Evolutionary conservation across 2,329 filamentous ascomycete genomes (phyloP), one percentile per base, ranked within the genome.

Genomic region (Alternaria brassicicola): DNA sequence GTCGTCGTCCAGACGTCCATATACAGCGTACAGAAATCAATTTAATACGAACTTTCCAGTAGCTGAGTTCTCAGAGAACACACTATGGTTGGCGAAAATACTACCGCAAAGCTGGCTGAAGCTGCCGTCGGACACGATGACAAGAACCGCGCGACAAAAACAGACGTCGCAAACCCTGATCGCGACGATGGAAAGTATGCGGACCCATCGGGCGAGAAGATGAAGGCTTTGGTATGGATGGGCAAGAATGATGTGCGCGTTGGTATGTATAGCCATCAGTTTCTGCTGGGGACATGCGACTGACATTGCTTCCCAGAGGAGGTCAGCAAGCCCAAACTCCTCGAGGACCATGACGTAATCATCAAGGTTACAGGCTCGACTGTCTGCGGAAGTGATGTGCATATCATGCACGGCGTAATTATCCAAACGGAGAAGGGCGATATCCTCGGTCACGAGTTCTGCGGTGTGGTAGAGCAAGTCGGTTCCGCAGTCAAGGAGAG

Each of bases 171-270:
- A 26, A 26, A 26, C 25, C 25, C 25, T 26, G 25, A 26, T 26
- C 25, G 25, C 25, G 25, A 26, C 25, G 25, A 7, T 26, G 25
- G 25, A 4, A 26, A 26, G 25, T 26, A 26, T 26, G 25, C 25
- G 25, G 25, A 26, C 25, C 25, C 25, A 26, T 26, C 25, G 25
- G 25, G 25, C 25, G 25, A 26, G 25, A 26, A 26, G 26, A 95
- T 96, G 90, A 89, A 91, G 76, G 92, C 92, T 0, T 78, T 95
- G 10, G 85, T 85, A 3, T 96, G 92, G 92, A 86, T 89, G 78
- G 90, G 90, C 47, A 95, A 94, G 81, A 91, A 93, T 69, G 85
- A 81, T 36, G 91, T 96, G 43, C 79, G 90, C 70, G 81, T 95
- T 26, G 25, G 25, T 26, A 26, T 26, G 25, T 26, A 26, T 26